phyloP scores from a whole-genome alignment of 768 basidiomycete species.

The Hydnomerulius pinastri region DNA sequence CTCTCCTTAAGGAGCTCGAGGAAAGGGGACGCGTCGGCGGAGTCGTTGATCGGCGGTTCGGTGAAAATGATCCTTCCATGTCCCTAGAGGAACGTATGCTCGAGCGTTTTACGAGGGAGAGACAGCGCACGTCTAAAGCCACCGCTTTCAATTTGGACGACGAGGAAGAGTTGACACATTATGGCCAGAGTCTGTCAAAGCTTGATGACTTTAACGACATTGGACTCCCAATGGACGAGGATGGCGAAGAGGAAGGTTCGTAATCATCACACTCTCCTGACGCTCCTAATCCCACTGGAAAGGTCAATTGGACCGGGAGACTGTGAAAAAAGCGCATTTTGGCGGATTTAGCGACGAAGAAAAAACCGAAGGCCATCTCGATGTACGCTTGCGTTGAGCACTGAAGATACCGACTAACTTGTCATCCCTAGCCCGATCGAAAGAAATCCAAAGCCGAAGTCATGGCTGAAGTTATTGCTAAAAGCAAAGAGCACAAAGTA shows the following conservation, averaged over 20 bases:
- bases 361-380: slow-evolving; percentile 53
- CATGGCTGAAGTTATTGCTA: slow-evolving; percentile 97
- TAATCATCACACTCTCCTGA: neutral
- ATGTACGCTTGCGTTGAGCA: slow-evolving; percentile 18
- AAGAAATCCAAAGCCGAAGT: slow-evolving; percentile 95
- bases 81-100: slow-evolving; percentile 97
- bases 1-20: slow-evolving; percentile 84
- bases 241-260: slow-evolving; percentile 51
- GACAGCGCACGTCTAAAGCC: slow-evolving; percentile 77
- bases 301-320: slow-evolving; percentile 70
- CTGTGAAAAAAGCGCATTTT: slow-evolving; percentile 76
- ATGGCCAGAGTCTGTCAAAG: slow-evolving; percentile 84
- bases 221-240: slow-evolving; percentile 54
- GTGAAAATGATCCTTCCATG: slow-evolving; percentile 91
- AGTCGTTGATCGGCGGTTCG: slow-evolving; percentile 91
- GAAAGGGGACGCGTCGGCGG: slow-evolving; percentile 82
- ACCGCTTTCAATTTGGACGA: slow-evolving; percentile 87
- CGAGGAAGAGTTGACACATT: slow-evolving; percentile 89
- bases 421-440: slow-evolving; percentile 59
- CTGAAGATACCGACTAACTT: neutral
- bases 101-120: slow-evolving; percentile 91
- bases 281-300: slow-evolving; percentile 5
- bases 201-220: slow-evolving; percentile 82
- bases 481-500: slow-evolving; percentile 96
- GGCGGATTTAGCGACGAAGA: slow-evolving; percentile 81